A percentile compares a stretch with the other conserved stretches of the same genome.
Conservation (phyloP, 352 stramenopile species). For the Globisporangium ultimum region DNA sequence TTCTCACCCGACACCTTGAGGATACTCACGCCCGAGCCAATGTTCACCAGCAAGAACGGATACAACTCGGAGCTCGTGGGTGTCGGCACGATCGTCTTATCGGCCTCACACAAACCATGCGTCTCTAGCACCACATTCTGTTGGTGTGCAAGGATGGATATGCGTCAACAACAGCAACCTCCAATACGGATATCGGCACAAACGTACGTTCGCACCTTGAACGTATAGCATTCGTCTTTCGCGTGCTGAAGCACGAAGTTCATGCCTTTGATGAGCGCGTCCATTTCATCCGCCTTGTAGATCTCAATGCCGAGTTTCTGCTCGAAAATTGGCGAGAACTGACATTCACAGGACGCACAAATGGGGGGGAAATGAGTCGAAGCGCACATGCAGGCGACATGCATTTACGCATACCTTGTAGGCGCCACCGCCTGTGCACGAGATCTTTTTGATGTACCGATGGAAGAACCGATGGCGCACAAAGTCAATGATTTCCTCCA, state of each 20-base stretch:
- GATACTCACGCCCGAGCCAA: conserved; percentile 97
- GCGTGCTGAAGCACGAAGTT: conserved; percentile 94
- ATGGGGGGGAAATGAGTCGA: too few relatives aligned
- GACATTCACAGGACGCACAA: background rate
- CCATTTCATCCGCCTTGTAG: conserved; percentile 95
- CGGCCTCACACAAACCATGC: conserved; percentile 47
- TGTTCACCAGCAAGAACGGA: conserved; percentile 97
- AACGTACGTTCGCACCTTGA: conserved; percentile 46
- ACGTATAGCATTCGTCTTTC: conserved; percentile 95
- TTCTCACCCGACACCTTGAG: conserved; percentile 89
- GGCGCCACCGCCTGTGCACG: conserved; percentile 93
- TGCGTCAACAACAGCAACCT: background rate
- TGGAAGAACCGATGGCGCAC: conserved; percentile 83
- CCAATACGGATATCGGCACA: background rate
- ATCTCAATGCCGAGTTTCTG: conserved; percentile 91
- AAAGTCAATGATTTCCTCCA: conserved; percentile 69
- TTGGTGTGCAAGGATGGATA: background rate
- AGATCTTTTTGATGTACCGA: conserved; percentile 87
- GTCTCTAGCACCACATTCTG: conserved; percentile 59
- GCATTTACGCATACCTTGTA: conserved; percentile 76
- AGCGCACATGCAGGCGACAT: background rate
- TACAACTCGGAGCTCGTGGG: conserved; percentile 67
- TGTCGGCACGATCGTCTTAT: conserved; percentile 63
- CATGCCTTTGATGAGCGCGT: conserved; percentile 95
- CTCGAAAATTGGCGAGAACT: conserved; percentile 83